Conservation (phyloP, 306 rosid species). For the Dalbergia cultrata region DNA sequence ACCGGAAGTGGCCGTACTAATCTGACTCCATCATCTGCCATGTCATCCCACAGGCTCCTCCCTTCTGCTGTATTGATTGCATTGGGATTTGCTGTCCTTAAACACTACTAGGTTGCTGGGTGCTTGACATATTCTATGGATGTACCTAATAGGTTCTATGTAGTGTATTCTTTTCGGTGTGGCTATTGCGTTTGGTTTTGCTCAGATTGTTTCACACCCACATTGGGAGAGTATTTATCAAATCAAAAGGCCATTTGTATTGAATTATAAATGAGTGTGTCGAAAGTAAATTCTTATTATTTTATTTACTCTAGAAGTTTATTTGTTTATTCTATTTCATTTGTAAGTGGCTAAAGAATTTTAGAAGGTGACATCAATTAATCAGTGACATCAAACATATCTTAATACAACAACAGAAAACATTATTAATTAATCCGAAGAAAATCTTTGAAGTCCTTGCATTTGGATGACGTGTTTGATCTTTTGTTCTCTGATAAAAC, state of each 20-base stretch:
- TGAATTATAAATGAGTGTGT: slow-evolving; percentile 8
- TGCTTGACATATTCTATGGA: slow-evolving; percentile 15
- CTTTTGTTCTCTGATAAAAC: too few species aligned
- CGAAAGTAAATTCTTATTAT: slow-evolving; percentile 37
- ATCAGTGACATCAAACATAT: not conserved
- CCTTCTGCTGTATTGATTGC: slow-evolving; percentile 54
- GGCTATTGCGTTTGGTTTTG: slow-evolving; percentile 32
- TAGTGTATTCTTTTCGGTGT: slow-evolving; percentile 39
- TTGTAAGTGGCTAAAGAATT: not conserved
- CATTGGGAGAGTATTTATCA: slow-evolving; percentile 39
- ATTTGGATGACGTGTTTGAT: too few species aligned
- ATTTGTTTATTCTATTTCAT: slow-evolving; percentile 20
- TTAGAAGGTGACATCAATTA: not conserved
- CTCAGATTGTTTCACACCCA: slow-evolving; percentile 42
- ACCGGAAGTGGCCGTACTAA: slow-evolving; percentile 68
- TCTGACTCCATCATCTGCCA: slow-evolving; percentile 76
- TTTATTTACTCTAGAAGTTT: not conserved
- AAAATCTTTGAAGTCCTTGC: too few species aligned
- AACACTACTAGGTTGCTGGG: slow-evolving; percentile 47
- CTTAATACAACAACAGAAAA: not conserved
- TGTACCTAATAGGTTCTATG: slow-evolving; percentile 23
- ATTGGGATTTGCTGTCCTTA: slow-evolving; percentile 42
- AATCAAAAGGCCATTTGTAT: slow-evolving; percentile 30
- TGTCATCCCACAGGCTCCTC: slow-evolving; percentile 52
- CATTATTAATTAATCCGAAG: not conserved